Base-by-base conservation (phyloP, 106 monocot genomes). In the Allium sativum region DNA sequence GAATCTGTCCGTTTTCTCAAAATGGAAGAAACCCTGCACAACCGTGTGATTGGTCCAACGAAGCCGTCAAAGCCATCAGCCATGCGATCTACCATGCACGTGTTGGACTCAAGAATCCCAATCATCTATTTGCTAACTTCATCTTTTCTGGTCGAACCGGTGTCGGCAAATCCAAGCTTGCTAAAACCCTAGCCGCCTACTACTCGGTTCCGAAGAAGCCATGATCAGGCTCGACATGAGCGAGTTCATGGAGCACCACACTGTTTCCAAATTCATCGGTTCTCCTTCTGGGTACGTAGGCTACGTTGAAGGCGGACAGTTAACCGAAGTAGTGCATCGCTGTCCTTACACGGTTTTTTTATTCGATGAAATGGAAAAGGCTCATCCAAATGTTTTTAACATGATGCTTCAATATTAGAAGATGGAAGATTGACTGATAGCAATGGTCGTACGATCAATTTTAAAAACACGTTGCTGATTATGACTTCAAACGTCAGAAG, bases 161-260 rank as follows among this genome's bases (percentile, higher is more conserved):
- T 13, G 86, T 86, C 10, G 86, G 86, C 12, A 86, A 86, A 64
- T 86, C 86, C 17, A 82, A 87, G 44, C 64, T 87, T 9, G 87
- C 87, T 21, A 87, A 87, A 68, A 71, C 87, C 43, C 68, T 87
- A 6, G 87, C 87, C 18, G 21, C 82, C 45, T 87, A 82, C 65
- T 87, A 87, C 82, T 79, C 44, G 87, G 86, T 0, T 86, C 86
- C 1, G 86, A 86, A 52, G 86, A 86, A 6, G 86, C 86, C 48
- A 86, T 86, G 86, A 82, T 86, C 52, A 72, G 86, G 12, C 82
- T 86, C 9, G 86, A 86, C 55, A 86, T 86, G 86, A 86, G 87
- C 56, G 87, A 87, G 52, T 87, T 87, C 73, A 87, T 87, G 87
- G 87, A 87, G 63, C 65, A 82, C 44, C 87, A 87, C 65, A 87